phyloP scores from a whole-genome alignment of 129 eudicot species.

The Apium graveolens region DNA sequence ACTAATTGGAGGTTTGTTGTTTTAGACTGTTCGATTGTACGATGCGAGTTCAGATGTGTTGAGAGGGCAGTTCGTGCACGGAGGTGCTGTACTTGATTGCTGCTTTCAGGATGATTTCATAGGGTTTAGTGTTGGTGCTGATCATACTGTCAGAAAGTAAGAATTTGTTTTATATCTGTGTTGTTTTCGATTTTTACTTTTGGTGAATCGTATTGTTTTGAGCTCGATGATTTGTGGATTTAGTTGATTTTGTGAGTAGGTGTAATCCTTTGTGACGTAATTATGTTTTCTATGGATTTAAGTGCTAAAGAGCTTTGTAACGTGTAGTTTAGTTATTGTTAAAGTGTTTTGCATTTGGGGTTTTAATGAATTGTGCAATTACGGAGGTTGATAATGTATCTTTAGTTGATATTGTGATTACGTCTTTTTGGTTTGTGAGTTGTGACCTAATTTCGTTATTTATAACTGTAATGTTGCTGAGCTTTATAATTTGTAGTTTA shows the following conservation, averaged over 20 bases:
- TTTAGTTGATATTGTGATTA: not conserved
- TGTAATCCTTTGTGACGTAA: not conserved
- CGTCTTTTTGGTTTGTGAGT: not conserved
- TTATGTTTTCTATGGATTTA: not conserved
- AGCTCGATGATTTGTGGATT: not conserved
- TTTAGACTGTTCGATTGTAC: constrained; percentile 49
- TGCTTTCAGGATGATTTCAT: constrained; percentile 93
- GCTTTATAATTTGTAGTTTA: not conserved
- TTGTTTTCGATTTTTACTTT: not conserved
- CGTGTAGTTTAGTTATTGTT: not conserved
- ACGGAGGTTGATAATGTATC: not conserved
- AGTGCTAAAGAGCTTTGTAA: not conserved
- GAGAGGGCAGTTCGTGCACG: constrained; percentile 58
- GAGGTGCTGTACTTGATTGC: constrained; percentile 61
- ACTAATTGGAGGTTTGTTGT: not conserved
- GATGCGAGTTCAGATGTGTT: constrained; percentile 57
- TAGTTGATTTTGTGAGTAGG: not conserved
- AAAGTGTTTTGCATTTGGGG: not conserved
- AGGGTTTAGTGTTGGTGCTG: constrained; percentile 82
- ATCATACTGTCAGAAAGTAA: constrained; percentile 75
- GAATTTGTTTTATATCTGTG: not conserved
- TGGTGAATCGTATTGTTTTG: not conserved
- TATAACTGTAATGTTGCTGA: not conserved
- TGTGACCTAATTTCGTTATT: not conserved
- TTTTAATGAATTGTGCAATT: not conserved